These are phyloP conservation scores for Mycena vulgaris DNA, from an alignment of 768 basidiomycete genomes.

Conservation along the genomic window DNA sequence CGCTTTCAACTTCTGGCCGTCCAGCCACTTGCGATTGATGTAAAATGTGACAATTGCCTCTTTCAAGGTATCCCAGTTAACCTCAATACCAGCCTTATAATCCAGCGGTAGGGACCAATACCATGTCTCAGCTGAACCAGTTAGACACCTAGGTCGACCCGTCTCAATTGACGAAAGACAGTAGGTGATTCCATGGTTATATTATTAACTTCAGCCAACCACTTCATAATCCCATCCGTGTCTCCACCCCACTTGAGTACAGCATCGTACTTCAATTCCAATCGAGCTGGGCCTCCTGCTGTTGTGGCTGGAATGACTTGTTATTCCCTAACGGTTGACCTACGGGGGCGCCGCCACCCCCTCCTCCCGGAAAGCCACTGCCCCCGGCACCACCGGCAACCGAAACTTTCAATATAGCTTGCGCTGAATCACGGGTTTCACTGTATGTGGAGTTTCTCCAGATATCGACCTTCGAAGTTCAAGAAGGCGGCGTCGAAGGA, in stretches of 20 bases:
- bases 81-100: constrained; percentile 27
- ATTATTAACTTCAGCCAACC: constrained; percentile 47
- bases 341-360: no score
- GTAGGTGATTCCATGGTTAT: constrained; percentile 38
- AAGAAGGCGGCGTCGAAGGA: no score
- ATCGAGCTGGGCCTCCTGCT: no score
- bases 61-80: constrained; percentile 49
- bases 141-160: background rate
- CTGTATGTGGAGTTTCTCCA: no score
- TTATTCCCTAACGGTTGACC: no score
- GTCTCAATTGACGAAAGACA: constrained; percentile 2
- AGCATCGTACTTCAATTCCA: constrained; percentile 31
- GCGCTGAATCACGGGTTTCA: no score
- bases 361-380: no score
- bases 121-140: background rate
- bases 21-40: no score
- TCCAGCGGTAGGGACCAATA: background rate
- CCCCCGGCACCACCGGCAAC: no score
- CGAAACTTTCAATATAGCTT: no score
- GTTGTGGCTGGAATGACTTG: no score
- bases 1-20: constrained; percentile 46
- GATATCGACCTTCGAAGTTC: no score
- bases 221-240: constrained; percentile 42
- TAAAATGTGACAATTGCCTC: constrained; percentile 45
- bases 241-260: constrained; percentile 53